Evolutionary conservation across 768 basidiomycete species (phyloP), one percentile per base, ranked within the genome.

Genomic region (Gautieria morchelliformis): DNA sequence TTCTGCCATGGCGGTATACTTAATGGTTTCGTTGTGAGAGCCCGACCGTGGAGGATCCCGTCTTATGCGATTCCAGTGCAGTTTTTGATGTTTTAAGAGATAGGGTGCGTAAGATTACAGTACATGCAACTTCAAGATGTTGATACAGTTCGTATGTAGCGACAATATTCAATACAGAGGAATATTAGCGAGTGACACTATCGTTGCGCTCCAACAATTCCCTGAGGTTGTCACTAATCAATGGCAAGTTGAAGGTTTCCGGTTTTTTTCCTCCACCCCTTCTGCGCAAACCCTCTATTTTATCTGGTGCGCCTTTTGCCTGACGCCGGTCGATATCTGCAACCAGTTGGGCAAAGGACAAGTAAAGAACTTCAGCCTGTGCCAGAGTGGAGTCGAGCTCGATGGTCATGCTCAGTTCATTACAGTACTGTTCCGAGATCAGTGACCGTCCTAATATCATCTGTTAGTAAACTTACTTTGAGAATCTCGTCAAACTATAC

Each of bases 321-420:
- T 78, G 80, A 61, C 87, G 81, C 37, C 87, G 81, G 68, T 96
- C 93, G 63, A 95, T 82, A 67, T 95, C 93, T 10, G 87, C 87
- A 20, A 97, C 85, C 20, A 96, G 72, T 64, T 89, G 86, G 12
- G 84, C 75, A 73, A 96, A 97, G 1, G 93, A 93, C 2, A 95
- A 78, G 77, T 91, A 98, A 20, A 99, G 78, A 15, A 98, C 93
- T 70, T 99, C 96, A 10, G 95, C 96, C 71, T 98, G 96, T 0
- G 92, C 87, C 9, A 99, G 80, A 19, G 96, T 95, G 0, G 86
- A 83, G 68, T 96, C 88, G n/a, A 98, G 80, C 68, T 98, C 96
- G 63, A 99, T 95, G 52, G 93, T 91, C 86, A 92, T 92, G 71
- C 87, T 90, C 60, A 95, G 82, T 64, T 95, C 91, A 66, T 94